Base-by-base conservation (phyloP, 1,284 basidiomycete genomes). In the Mycena citricolor region DNA sequence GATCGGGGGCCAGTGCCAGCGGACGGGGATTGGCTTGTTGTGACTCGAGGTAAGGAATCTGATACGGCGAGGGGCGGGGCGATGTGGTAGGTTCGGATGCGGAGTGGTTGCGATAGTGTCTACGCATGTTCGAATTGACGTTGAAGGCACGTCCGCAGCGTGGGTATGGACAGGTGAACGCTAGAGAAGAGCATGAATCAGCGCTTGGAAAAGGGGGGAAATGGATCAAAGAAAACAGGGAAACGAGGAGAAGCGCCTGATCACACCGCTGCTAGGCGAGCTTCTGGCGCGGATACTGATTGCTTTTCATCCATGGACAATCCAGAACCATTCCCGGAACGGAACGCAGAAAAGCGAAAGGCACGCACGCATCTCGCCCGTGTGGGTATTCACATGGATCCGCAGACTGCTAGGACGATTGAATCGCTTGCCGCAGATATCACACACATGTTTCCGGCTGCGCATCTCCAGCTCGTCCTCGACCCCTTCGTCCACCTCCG, bases 121-220 rank as follows among this genome's bases (percentile, higher is more conserved):
- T 69, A 31, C 86, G 76, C 86, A 88, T 87, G 60, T 88, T 88
- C 1, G 83, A 86, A 58, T 86, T 86, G 44, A 88, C 86, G 52
- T 85, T 87, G 65, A 88, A 88, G 45, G 77, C 73, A 17, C 83
- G 74, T 20, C 81, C 82, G 57, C 85, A 88, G 14, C 77, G 75
- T 5, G 80, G 83, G 67, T 70, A 82, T 1, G 83, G 82, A 52
- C 86, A 88, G 24, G 74, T 68, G 63, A 83, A 86, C 10, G 86
- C 86, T 88, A 59, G 42, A 36, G 32, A 39, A 49, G 31, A n/a
- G n/a, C n/a, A n/a, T n/a, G n/a, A n/a, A n/a, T n/a, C n/a, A n/a
- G n/a, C n/a, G n/a, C n/a, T n/a, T n/a, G n/a, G n/a, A n/a, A n/a
- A n/a, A n/a, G n/a, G n/a, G n/a, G n/a, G n/a, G n/a, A n/a, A n/a